Conservation (phyloP, 345 rosid species). For the Gossypium thurberi region DNA sequence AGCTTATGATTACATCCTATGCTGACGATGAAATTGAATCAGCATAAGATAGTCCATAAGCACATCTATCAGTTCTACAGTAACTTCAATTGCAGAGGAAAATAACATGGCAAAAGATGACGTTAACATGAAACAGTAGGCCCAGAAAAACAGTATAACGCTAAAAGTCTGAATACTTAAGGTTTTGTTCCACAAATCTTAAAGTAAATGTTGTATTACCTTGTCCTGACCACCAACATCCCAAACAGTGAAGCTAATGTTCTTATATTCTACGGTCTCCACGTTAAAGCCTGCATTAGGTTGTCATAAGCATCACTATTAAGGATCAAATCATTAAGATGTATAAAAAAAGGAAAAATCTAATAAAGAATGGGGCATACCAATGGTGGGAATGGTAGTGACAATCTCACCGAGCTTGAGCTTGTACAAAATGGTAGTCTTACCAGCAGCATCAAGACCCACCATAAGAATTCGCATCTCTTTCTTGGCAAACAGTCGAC, state of each 20-base stretch:
- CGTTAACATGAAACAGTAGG: neutral
- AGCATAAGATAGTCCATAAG: conserved; percentile 14
- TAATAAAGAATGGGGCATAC: conserved; percentile 20
- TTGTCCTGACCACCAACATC: conserved; percentile 82
- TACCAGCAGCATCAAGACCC: conserved; percentile 84
- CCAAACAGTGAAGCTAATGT: conserved; percentile 76
- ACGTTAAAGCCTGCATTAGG: conserved; percentile 50
- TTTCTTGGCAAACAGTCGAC: conserved; percentile 61
- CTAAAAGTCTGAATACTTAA: neutral
- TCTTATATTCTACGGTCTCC: conserved; percentile 75
- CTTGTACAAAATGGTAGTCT: conserved; percentile 71
- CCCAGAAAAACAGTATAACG: neutral
- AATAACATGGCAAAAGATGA: neutral
- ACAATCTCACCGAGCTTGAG: conserved; percentile 73
- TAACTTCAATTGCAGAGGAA: too few species aligned
- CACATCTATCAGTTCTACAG: neutral
- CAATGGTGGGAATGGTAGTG: conserved; percentile 69
- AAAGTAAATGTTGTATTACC: conserved; percentile 20
- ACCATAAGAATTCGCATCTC: conserved; percentile 81
- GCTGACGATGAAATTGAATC: conserved; percentile 12
- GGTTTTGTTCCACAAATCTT: neutral
- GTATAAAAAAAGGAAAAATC: neutral
- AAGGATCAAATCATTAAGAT: neutral
- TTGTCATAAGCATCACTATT: neutral
- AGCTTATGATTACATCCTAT: conserved; percentile 26